Evolutionary conservation across 2,329 filamentous ascomycete species (phyloP).

Genomic region (Colletotrichum aenigma): DNA sequence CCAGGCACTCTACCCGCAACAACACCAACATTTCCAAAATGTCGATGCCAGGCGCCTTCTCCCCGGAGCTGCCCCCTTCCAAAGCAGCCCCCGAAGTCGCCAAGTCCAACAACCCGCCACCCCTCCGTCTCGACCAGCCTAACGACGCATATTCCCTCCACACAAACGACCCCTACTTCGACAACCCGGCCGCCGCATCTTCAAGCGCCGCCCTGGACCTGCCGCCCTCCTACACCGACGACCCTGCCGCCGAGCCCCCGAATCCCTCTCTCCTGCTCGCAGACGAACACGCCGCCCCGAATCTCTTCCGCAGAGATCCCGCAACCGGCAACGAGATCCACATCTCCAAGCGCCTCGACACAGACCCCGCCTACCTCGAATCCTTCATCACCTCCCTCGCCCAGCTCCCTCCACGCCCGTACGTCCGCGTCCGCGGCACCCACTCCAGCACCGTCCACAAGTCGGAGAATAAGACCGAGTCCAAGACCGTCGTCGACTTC

Average conservation of each 20-base stretch:
- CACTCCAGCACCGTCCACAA: conserved; percentile 50
- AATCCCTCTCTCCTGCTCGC: conserved; percentile 23
- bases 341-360: conserved; percentile 40
- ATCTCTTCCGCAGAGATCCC: conserved; percentile 30
- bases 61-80: conserved; percentile 12
- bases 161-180: conserved; percentile 33
- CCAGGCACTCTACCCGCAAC: not conserved
- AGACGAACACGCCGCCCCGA: conserved; percentile 22
- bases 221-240: conserved; percentile 49
- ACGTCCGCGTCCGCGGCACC: conserved; percentile 56
- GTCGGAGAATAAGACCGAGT: conserved; percentile 51
- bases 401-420: conserved; percentile 55
- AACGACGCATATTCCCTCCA: conserved; percentile 30
- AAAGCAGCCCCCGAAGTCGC: conserved; percentile 7
- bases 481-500: conserved; percentile 59
- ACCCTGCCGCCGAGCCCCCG: conserved; percentile 25
- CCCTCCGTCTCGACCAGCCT: conserved; percentile 26
- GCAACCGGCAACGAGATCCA: conserved; percentile 1
- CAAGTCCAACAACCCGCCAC: not conserved
- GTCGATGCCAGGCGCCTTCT: conserved; percentile 23
- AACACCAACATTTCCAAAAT: conserved; percentile 7
- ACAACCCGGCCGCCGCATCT: conserved; percentile 40
- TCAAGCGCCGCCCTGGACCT: conserved; percentile 41
- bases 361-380: conserved; percentile 47
- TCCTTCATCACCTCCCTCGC: conserved; percentile 48